phyloP scores from a whole-genome alignment of 176 grass and related monocot genomes.

The Sorghum bicolor region Sorghum_bicolor_NCBIv3 NC_012870.2:13785001-13785500 shows the following conservation, averaged over 20 bases:
- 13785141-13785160: not conserved
- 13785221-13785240: constrained; percentile 20
- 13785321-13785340: constrained; percentile 33
- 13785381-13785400: constrained; percentile 34
- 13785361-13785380: not conserved
- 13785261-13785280: constrained; percentile 24
- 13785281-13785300: constrained; percentile 34
- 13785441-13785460: constrained; percentile 35
- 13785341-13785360: constrained; percentile 36
- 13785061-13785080: not conserved
- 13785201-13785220: constrained; percentile 8
- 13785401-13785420: constrained; percentile 33
- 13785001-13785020: not conserved
- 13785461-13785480: constrained; percentile 39
- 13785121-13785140: not conserved
- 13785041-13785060: constrained; percentile 8
- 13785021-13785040: not conserved
- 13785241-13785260: constrained; percentile 37
- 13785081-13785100: not conserved
- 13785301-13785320: constrained; percentile 39
- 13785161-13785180: not conserved
- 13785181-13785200: not conserved
- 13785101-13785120: not conserved
- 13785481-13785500: not conserved
- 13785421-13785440: constrained; percentile 28